Percentiles rank a stretch among this genome's conserved stretches.
Evolutionary conservation across 768 basidiomycete species (phyloP).

Genomic region (Tricholoma sp.): DNA sequence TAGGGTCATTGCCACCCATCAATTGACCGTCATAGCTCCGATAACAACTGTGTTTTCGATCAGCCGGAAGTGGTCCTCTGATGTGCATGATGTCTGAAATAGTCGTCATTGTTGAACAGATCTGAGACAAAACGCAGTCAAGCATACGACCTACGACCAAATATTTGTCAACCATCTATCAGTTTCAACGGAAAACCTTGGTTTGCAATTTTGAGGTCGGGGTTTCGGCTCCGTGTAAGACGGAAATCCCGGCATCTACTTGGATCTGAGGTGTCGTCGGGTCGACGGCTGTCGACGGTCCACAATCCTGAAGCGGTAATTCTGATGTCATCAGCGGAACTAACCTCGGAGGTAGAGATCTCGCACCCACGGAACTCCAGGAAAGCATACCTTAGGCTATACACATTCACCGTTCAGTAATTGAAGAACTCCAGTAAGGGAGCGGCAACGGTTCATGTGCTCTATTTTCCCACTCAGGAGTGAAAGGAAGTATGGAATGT

Average conservation of each 20-base stretch:
- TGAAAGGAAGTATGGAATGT: not conserved
- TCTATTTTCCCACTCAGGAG: not conserved
- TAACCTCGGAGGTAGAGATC: not conserved
- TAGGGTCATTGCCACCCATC: conserved; percentile 6
- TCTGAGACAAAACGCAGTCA: conserved; percentile 3
- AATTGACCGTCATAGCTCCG: conserved; percentile 9
- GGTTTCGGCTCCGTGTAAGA: not conserved
- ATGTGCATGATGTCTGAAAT: conserved; percentile 10
- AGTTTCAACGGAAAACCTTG: not conserved
- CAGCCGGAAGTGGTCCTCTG: not conserved
- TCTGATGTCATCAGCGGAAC: not conserved
- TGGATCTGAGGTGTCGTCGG: not conserved
- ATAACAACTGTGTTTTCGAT: not conserved
- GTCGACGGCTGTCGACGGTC: no score
- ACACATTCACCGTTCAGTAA: no score
- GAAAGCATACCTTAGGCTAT: no score
- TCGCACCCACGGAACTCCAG: no score
- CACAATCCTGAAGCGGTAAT: not conserved
- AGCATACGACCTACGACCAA: not conserved
- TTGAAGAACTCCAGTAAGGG: no score
- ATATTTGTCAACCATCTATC: not conserved
- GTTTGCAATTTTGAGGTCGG: not conserved
- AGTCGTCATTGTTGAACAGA: conserved; percentile 3
- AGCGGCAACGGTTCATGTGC: not conserved
- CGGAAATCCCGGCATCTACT: not conserved